Base-by-base conservation (phyloP, 1,139 yeast species). In the Blastobotrys capitulatus region DNA sequence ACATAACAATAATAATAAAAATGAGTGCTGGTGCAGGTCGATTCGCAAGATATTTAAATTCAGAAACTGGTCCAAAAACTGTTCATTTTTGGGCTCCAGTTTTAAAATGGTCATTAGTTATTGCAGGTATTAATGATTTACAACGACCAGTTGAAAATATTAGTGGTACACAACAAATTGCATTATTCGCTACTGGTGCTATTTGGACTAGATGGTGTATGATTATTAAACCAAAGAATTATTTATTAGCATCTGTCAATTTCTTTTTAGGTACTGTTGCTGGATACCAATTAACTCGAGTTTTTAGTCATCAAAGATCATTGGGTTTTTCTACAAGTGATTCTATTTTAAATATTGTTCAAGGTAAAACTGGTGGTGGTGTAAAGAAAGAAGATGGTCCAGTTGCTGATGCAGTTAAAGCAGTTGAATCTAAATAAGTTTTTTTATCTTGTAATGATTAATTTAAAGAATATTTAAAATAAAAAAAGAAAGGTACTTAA, bases 131-230 rank as follows among this genome's bases (percentile, higher is more conserved):
- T 52, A 83, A 77, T 63, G 98, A 92, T 68, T 73, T 85, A 55
- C 78, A 79, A 59, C 82, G 97, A 71, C 97, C 97, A 2, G 96
- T 88, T 39, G 97, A 90, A 63, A 84, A 84, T 61, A 74, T 92
- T 50, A 82, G 92, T 46, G 96, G 97, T 51, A 84, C 96, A 27
- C 98, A 92, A 69, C 96, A 87, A 67, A 67, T 85, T 54, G 96
- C 98, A 0, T 75, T 92, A 52, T 77, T 86, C 60, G 92, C 92
- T 44, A 92, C 98, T 1, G 98, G 97, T 51, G 81, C 80, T 49
- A 89, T 92, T 61, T 92, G 98, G 98, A 92, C 98, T 42, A 82
- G 98, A 67, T 92, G 98, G 98, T 90, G 97, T 31, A 79, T 89
- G 69, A 94, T 89, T 55, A 92, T 92, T 65, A 82, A 74, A 60